Evolutionary conservation across 140 eudicot species (phyloP), one percentile per base, ranked within the genome.

Genomic region (Ambrosia hybrid): DNA sequence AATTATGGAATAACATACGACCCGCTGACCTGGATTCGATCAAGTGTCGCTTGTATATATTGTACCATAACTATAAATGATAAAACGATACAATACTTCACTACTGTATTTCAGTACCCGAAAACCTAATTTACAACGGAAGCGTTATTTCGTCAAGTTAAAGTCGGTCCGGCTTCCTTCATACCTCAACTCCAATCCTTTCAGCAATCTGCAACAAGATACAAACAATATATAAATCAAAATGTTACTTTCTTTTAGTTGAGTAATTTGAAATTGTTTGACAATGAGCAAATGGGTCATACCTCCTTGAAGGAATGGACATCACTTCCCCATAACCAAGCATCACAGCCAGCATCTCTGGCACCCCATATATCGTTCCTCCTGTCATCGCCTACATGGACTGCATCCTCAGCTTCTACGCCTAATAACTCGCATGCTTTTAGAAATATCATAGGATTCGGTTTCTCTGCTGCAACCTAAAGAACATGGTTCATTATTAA

Each of bases 301-400:
- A 95, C 99, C 97, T 95, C 97, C 76, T 88, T 85, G 83, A 95
- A 95, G 75, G 97, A 95, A 71, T 81, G 80, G 17, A 95, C 99
- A 78, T 95, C 99, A 56, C 89, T 91, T 38, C 99, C 99, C 97
- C 99, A 95, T 57, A 95, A 90, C 99, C 99, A 95, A 46, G 97
- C 97, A 79, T 95, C 97, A 74, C 96, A 91, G 45, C 99, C 97
- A 11, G 99, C 99, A 78, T 91, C 99, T 70, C 99, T 79, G 33
- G 99, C 99, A 70, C 99, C 99, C 99, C 99, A 95, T 17, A 95
- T 76, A 68, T 95, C 99, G 15, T 95, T 95, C 65, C 97, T 81
- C 16, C 97, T 95, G 72, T 95, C 99, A 83, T 95, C 99, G 48
- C 99, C 99, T 34, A 95, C 97, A 65, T 95, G 99, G 76, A 95